Evolutionary conservation across 495 filamentous ascomycete species (phyloP).

Genomic region (Hypoxylon rickii): DNA sequence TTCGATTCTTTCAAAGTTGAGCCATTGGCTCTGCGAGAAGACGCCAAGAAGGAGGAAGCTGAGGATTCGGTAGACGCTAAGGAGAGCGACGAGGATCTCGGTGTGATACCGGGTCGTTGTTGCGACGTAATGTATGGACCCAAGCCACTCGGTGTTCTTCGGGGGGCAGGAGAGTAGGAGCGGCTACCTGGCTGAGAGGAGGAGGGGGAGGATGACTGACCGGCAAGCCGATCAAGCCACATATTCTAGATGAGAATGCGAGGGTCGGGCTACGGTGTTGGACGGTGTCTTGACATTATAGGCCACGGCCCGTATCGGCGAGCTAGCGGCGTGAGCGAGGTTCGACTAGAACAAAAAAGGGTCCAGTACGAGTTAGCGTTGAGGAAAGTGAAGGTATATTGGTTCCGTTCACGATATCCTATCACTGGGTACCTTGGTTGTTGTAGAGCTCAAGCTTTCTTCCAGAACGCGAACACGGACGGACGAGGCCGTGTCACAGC

Average conservation of each 20-base stretch:
- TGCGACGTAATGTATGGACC: constrained; percentile 57
- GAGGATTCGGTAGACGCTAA: constrained; percentile 70
- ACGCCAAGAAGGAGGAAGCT: constrained; percentile 68
- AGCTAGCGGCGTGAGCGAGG: neutral
- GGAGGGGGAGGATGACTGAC: constrained; percentile 67
- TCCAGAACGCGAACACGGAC: neutral
- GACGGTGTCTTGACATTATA: constrained; percentile 23
- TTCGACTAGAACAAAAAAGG: neutral
- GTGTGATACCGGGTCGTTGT: constrained; percentile 60
- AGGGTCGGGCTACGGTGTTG: constrained; percentile 16
- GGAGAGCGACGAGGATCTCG: constrained; percentile 67
- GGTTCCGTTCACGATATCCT: constrained; percentile 6
- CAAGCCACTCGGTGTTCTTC: constrained; percentile 62
- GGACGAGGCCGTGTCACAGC: constrained; percentile 33
- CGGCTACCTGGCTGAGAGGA: constrained; percentile 60
- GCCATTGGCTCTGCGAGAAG: constrained; percentile 66
- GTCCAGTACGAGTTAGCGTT: neutral
- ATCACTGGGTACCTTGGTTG: constrained; percentile 1
- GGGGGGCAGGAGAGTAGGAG: constrained; percentile 71
- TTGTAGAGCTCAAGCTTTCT: constrained; percentile 6
- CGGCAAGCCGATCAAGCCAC: constrained; percentile 88
- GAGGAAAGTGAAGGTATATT: neutral
- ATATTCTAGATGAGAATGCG: constrained; percentile 51
- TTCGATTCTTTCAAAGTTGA: constrained; percentile 63
- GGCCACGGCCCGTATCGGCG: constrained; percentile 4